A percentile compares a stretch with the other conserved stretches of the same genome.
Conservation (phyloP, 2,329 filamentous ascomycete genomes). For the Arthrobotrys entomopaga region DNA sequence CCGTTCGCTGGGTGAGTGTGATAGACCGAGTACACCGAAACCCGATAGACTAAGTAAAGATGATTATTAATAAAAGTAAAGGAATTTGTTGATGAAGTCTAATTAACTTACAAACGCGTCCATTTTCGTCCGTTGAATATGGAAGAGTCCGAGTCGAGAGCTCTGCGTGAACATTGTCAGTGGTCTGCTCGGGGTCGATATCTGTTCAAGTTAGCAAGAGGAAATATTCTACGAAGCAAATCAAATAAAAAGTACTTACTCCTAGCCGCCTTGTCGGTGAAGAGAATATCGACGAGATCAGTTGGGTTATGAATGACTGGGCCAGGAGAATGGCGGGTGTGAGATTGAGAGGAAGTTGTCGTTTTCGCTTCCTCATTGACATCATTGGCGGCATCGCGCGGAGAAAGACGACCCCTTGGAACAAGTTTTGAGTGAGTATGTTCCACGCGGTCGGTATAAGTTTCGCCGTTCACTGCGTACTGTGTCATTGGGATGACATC, state of each 20-base stretch:
- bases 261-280: conserved; percentile 1
- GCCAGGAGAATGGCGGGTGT: conserved; percentile 26
- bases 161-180: conserved; percentile 26
- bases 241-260: neutral
- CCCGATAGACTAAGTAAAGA: conserved; percentile 8
- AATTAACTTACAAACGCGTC: conserved; percentile 30
- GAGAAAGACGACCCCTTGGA: conserved; percentile 1
- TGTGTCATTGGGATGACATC: conserved; percentile 26
- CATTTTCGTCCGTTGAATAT: conserved; percentile 23
- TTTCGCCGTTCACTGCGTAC: conserved; percentile 17
- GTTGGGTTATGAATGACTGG: conserved; percentile 31
- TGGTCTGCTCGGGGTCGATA: neutral
- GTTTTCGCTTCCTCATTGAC: neutral
- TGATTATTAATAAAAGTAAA: no score
- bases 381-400: neutral
- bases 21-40: neutral
- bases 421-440: conserved; percentile 34
- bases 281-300: conserved; percentile 37
- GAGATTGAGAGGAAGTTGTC: neutral
- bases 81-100: no score
- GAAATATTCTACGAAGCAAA: no score
- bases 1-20: conserved; percentile 29
- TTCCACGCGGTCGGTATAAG: conserved; percentile 23
- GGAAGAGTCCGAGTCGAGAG: conserved; percentile 30
- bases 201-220: neutral